Evolutionary conservation across 768 basidiomycete species (phyloP), one percentile per base, ranked within the genome.

Genomic region (Boletus pseudopeckii): DNA sequence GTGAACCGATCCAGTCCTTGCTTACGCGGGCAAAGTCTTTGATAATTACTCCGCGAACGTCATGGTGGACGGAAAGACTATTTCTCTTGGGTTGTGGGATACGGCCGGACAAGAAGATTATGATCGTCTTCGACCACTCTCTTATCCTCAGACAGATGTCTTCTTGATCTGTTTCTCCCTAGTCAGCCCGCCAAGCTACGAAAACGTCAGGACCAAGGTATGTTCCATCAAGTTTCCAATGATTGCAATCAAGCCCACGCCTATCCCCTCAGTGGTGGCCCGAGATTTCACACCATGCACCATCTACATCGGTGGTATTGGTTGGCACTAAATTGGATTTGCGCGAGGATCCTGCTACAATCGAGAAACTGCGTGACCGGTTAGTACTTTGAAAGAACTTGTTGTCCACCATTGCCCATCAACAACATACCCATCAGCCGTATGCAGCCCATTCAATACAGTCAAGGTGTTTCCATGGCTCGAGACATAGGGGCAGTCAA

Each of bases 101-200:
- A 99, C 97, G n/a, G 97, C 97, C 34, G 97, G 97, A 61, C 97
- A 99, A 75, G 97, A 99, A 74, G 96, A 99, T 77, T 99, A 96
- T 70, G 93, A 96, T 75, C 88, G 97, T 41, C 88, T 99, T 63
- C 87, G 97, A 63, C 97, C 97, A 48, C 82, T 99, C 64, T 96
- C 92, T 58, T 99, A 99, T 76, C 97, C 97, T 24, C 97, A 98
- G 75, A 98, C 97, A 40, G 96, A 99, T 72, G 94, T 99, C 54
- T 99, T 99, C 78, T 79, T 99, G 74, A 95, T 99, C 70, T 99
- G 97, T 73, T 99, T 99, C 78, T 96, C 93, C 45, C 83, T 99
- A 57, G 96, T 98, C 69, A 92, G 90, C 68, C 97, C 97, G 36
- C 96, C 97, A 22, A 93, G 90, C 74, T 98, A 93, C 71, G 96